Base-by-base conservation (phyloP, 139 green algal species). In the Haematococcus lacustris region DNA sequence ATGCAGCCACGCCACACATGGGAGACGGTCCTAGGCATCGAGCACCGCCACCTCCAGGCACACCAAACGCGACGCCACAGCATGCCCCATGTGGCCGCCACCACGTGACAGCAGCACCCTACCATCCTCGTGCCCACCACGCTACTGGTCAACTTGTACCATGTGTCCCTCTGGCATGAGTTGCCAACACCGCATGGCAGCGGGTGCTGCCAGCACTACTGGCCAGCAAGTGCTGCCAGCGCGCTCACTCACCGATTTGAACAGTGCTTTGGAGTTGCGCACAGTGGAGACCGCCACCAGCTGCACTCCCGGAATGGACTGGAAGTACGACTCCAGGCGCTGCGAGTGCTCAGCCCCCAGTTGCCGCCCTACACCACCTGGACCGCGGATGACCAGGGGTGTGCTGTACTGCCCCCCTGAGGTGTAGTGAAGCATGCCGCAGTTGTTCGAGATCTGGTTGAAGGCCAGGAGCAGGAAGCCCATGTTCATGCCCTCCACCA, bases 401-500 rank as follows among this genome's bases (percentile, higher is more conserved):
- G 67, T 70, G 71, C 94, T 96, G 86, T 90, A 98, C 86, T 98
- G 94, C 25, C 94, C 94, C 28, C 94, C 94, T 7, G 80, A 91
- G 50, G 94, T 98, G 87, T 98, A 98, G 81, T 98, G 93, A 73
- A 98, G 85, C 93, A 98, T 98, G 74, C 93, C 93, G 73, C 87
- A 92, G 84, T 98, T 98, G 90, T 98, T 98, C 71, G 92, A 97
- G 80, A 98, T 98, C 78, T 98, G 93, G 88, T 97, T 97, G 89
- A 97, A 97, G n/a, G 93, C 93, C 63, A 98, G 87, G 65, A 98
- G 88, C 63, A 98, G 80, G 82, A 98, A 98, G 66, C 92, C 92
- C 90, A 97, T 97, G 89, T 98, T 98, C 94, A 98, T 98, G 82
- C 93, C 91, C 86, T 98, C 94, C 39, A 98, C 88, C 71, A 98